Evolutionary conservation across 2,329 filamentous ascomycete genomes (phyloP), one percentile per base, ranked within the genome.

Genomic region (Aureobasidium pullulans): DNA sequence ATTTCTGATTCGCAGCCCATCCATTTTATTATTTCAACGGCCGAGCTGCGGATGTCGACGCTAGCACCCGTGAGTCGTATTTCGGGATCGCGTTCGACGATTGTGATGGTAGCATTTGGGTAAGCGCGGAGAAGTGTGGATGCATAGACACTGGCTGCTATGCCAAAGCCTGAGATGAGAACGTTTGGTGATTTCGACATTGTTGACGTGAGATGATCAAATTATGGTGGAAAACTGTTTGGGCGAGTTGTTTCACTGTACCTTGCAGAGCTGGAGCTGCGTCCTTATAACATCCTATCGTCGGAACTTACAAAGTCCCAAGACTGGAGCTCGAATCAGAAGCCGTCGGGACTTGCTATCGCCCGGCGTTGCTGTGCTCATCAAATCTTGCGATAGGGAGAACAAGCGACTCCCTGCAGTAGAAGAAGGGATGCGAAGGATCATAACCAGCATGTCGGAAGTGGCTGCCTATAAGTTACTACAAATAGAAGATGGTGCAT

Each of bases 111-210:
- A 34, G 70, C 69, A 11, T 68, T 67, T 13, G 67, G 63, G 11
- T 49, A 59, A 34, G 64, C 64, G 64, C 68, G 71, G 47, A 68
- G 66, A 8, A 74, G 63, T 65, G 67, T 73, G 67, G 71, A 73
- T 11, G 72, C 73, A 46, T 67, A 62, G 32, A 66, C 66, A 23
- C 69, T 69, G 48, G 71, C 71, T 19, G 73, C 73, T 34, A 73
- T 69, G 42, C 69, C 71, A 8, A 68, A 70, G n/a, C 71, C 72
- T 15, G 69, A 67, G 59, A 74, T 64, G 54, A 75, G 67, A 16
- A 73, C 65, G 16, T 65, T 70, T 2, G 69, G 60, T 6, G 63
- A 32, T 42, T 29, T 28, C 19, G 32, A 34, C 34, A n/a, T 44
- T 34, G 29, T 34, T 23, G n/a, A 7, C n/a, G 11, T 42, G 11